Conservation (phyloP, 306 rosid species). For the Calophaca sinica region DNA sequence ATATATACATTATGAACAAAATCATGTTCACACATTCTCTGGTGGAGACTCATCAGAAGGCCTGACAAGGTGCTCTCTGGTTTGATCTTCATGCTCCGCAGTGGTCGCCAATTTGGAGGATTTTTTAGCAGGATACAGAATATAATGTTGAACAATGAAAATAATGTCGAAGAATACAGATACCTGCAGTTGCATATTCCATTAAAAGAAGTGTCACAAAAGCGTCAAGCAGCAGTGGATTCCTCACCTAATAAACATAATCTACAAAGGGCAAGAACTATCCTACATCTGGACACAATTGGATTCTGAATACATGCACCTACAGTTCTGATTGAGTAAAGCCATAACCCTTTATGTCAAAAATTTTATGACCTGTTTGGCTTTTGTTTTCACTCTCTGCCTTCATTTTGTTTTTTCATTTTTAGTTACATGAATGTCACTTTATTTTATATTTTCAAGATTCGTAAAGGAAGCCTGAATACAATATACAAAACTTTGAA, state of each 20-base stretch:
- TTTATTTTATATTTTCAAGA: neutral
- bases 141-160: constrained; percentile 58
- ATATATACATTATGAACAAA: constrained; percentile 26
- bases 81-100: constrained; percentile 42
- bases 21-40: constrained; percentile 48
- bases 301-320: constrained; percentile 10
- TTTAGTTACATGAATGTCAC: neutral
- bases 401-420: neutral
- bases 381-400: neutral
- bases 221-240: neutral
- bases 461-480: too few species aligned
- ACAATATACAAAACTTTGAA: neutral
- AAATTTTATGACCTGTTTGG: neutral
- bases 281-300: constrained; percentile 10
- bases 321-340: constrained; percentile 3
- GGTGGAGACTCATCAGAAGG: constrained; percentile 45
- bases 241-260: neutral
- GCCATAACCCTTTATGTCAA: neutral
- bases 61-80: constrained; percentile 47
- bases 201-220: constrained; percentile 2
- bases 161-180: constrained; percentile 76
- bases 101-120: constrained; percentile 27
- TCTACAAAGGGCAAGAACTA: constrained; percentile 6
- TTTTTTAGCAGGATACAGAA: constrained; percentile 43
- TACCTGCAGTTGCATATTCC: constrained; percentile 62